phyloP scores from a whole-genome alignment of 2,329 filamentous ascomycete species.

The Calonectria fujianensis region DNA sequence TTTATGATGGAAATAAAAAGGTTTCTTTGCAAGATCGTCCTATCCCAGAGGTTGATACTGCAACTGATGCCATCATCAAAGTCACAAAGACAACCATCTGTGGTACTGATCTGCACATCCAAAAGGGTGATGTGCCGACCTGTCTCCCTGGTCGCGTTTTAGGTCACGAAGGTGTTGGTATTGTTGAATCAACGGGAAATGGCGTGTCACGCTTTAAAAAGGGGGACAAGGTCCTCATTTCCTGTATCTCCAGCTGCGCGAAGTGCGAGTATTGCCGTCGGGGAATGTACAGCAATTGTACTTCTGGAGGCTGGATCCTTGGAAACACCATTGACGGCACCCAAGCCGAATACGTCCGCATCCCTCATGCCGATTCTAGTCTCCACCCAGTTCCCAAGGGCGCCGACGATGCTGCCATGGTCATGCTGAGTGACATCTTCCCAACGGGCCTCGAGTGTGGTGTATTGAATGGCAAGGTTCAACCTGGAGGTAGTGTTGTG shows the following conservation, averaged over 20 bases:
- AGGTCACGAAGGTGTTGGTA: conserved; percentile 73
- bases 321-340: conserved; percentile 73
- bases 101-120: conserved; percentile 74
- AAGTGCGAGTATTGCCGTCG: conserved; percentile 70
- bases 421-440: conserved; percentile 74
- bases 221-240: conserved; percentile 72
- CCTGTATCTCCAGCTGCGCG: conserved; percentile 70
- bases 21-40: conserved; percentile 65
- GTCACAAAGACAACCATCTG: conserved; percentile 70
- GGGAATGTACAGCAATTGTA: conserved; percentile 72
- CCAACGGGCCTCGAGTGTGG: conserved; percentile 75
- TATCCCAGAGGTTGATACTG: conserved; percentile 62
- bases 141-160: conserved; percentile 67
- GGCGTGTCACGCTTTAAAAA: conserved; percentile 67
- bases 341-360: conserved; percentile 74
- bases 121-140: conserved; percentile 71
- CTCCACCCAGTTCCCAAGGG: conserved; percentile 66
- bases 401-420: conserved; percentile 64
- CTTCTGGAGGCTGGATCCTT: conserved; percentile 72
- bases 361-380: conserved; percentile 70
- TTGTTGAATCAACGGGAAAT: conserved; percentile 66
- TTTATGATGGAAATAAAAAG: conserved; percentile 61
- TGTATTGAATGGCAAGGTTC: conserved; percentile 69
- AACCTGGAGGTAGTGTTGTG: conserved; percentile 70
- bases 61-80: conserved; percentile 70